Evolutionary conservation across 139 green algal genomes (phyloP), one percentile per base, ranked within the genome.

Genomic region (Ostreobium quekettii): DNA sequence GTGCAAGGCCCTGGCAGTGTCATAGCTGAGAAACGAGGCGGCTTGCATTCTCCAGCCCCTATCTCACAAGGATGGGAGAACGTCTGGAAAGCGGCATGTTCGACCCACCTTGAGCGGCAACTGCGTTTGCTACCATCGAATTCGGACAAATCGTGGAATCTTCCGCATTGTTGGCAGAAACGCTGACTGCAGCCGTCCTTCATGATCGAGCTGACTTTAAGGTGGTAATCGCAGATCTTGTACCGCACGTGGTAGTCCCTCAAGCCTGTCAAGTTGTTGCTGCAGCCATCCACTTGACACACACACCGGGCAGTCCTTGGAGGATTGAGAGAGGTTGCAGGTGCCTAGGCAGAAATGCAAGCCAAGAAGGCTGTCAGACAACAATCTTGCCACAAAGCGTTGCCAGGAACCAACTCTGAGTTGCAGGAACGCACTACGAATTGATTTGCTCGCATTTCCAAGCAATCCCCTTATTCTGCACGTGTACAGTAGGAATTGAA

Each of bases 231-330:
- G 62, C 88, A 95, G 26, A 95, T 85, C 31, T 79, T 74, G 62
- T 93, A 95, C 7, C 87, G 77, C n/a, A 89, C 84, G 75, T 93
- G 87, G 79, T 92, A 93, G 46, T 95, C 88, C 74, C 88, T 91
- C 1, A 92, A 74, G 22, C 60, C 49, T 4, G 72, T 71, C 48
- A 95, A 78, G 32, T 83, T 74, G 36, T 61, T 76, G 19, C 64
- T 61, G 60, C 87, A 93, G 47, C 78, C 78, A 2, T 75, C 71
- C 28, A 93, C 88, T 77, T 91, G 75, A 33, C 71, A 76, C 2
- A 66, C 11, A 30, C 42, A 48, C 59, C 15, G 36, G 7, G 59
- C 5, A 37, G 28, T 19, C 19, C 42, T 11, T 11, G 42, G 19
- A 11, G 42, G 19, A 19, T 11, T 53, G 15, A 53, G 19, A 53